phyloP scores from a whole-genome alignment of 2,329 filamentous ascomycete genomes.

The Alternaria infectoria region DNA sequence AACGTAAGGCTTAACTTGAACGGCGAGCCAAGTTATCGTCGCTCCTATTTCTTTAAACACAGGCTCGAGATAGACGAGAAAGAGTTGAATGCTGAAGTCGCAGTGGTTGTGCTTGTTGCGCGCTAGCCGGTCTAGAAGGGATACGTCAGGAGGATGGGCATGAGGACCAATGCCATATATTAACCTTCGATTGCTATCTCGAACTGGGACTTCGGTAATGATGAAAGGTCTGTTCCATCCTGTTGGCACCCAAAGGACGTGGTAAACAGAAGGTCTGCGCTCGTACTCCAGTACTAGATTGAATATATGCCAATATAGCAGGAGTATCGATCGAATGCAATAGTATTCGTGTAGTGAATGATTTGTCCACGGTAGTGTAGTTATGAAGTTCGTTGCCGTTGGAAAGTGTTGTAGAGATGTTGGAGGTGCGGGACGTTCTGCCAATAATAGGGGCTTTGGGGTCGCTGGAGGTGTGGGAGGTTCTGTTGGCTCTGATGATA shows the following conservation, averaged over 20 bases:
- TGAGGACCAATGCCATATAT: neutral
- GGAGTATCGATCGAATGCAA: neutral
- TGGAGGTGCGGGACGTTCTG: neutral
- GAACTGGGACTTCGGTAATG: neutral
- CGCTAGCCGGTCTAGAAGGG: neutral
- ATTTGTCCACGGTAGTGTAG: neutral
- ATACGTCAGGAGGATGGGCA: neutral
- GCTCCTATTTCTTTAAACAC: neutral
- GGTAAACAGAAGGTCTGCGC: neutral
- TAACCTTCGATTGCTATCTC: neutral
- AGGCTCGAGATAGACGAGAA: neutral
- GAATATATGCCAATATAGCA: constrained; percentile 8
- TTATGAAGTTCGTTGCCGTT: neutral
- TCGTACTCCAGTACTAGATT: constrained; percentile 1
- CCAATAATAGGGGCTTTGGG: neutral
- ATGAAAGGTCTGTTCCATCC: neutral
- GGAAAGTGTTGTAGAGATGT: neutral
- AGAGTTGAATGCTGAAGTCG: constrained; percentile 5
- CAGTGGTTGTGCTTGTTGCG: constrained; percentile 3
- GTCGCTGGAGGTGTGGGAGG: neutral
- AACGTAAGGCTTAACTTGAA: neutral
- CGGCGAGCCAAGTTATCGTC: neutral
- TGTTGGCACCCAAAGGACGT: neutral
- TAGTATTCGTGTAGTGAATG: neutral
- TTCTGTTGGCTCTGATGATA: neutral